These are phyloP conservation scores for Malassezia arunalokei DNA, from an alignment of 1,284 basidiomycete species.

Conservation along the genomic window DNA sequence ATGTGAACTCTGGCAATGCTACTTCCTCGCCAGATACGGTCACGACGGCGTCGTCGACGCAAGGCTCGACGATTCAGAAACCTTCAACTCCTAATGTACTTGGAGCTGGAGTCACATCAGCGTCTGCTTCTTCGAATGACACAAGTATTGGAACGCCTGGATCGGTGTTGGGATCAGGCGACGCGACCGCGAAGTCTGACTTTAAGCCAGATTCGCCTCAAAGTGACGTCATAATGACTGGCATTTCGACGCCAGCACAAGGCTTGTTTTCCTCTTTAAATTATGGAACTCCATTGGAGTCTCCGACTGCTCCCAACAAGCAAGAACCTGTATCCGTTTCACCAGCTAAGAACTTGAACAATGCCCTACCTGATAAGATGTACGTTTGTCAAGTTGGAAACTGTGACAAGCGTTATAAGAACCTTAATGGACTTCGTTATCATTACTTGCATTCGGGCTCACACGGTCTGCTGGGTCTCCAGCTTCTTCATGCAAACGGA, in stretches of 20 bases:
- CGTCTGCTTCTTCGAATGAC: too few relatives aligned
- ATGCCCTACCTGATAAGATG: conserved; percentile 14
- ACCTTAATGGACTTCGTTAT: conserved; percentile 57
- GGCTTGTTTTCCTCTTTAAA: background rate
- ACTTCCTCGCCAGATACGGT: background rate
- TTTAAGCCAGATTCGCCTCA: background rate
- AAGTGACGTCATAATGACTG: background rate
- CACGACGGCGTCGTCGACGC: background rate
- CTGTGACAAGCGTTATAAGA: conserved; percentile 88
- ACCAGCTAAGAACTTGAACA: background rate
- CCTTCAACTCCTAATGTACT: too few relatives aligned
- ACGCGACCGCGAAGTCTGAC: too few relatives aligned
- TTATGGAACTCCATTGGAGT: background rate
- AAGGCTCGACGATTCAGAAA: background rate
- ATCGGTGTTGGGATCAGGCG: too few relatives aligned
- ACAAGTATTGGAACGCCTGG: too few relatives aligned
- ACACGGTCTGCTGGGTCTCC: conserved; percentile 52
- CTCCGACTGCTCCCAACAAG: background rate
- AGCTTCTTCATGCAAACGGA: conserved; percentile 37
- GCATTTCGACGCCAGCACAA: background rate
- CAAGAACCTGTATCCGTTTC: background rate
- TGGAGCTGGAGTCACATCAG: too few relatives aligned
- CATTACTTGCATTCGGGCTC: conserved; percentile 95
- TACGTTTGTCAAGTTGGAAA: conserved; percentile 46
- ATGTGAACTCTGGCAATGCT: conserved; percentile 7